A percentile compares a stretch with the other conserved stretches of the same genome.
Conservation (phyloP, 1,284 basidiomycete species). For the Fistulina hepatica region DNA sequence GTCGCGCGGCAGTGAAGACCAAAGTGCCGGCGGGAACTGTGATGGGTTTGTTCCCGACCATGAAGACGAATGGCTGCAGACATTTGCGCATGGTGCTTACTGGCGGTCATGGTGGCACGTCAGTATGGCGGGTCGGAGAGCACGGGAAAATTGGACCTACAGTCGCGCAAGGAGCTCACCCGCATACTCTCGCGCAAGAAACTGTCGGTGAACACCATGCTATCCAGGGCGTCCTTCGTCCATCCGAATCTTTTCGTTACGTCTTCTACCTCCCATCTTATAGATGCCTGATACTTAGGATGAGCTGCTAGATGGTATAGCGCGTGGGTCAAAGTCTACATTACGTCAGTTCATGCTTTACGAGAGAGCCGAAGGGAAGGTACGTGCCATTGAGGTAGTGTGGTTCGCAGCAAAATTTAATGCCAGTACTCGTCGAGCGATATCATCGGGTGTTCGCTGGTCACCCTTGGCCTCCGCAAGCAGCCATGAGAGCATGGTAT, state of each 20-base stretch:
- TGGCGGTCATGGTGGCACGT: constrained; percentile 1
- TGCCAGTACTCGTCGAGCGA: constrained; percentile 9
- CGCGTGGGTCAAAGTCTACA: constrained; percentile 22
- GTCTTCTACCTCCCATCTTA: constrained; percentile 28
- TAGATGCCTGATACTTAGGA: constrained; percentile 23
- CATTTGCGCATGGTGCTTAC: constrained; percentile 14
- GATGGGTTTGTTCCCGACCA: constrained; percentile 17
- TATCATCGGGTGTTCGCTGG: neutral
- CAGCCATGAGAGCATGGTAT: constrained; percentile 13
- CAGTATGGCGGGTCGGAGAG: neutral
- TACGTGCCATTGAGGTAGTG: constrained; percentile 10
- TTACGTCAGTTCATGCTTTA: too few species aligned
- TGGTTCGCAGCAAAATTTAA: constrained; percentile 15
- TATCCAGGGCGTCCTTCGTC: constrained; percentile 26
- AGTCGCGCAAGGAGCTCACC: constrained; percentile 17
- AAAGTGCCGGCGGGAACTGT: constrained; percentile 16
- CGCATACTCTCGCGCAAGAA: constrained; percentile 28
- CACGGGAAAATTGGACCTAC: constrained; percentile 9
- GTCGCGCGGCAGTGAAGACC: constrained; percentile 9
- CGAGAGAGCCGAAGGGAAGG: too few species aligned
- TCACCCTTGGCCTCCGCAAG: too few species aligned
- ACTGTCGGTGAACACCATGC: constrained; percentile 30
- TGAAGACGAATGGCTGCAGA: constrained; percentile 12
- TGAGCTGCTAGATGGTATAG: constrained; percentile 27
- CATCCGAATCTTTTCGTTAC: constrained; percentile 24